Percentiles rank a stretch among this genome's conserved stretches.
Evolutionary conservation across 2,329 filamentous ascomycete species (phyloP).

Genomic region (Aspergillus sp.): DNA sequence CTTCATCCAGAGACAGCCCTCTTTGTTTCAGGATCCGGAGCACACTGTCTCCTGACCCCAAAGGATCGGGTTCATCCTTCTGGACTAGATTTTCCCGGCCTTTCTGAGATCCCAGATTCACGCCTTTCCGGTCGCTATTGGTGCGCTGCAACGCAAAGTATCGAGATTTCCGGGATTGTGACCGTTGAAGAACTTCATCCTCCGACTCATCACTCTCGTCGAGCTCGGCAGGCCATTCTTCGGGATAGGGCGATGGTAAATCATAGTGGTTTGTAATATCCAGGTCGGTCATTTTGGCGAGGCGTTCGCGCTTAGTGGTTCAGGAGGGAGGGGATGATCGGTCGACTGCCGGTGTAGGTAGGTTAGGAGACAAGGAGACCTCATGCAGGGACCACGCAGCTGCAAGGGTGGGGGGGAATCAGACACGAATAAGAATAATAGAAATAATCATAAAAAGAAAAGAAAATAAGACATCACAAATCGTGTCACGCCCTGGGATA

Average conservation of each 20-base stretch:
- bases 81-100: constrained; percentile 75
- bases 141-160: constrained; percentile 80
- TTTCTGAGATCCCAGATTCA: constrained; percentile 63
- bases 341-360: neutral
- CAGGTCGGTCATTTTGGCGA: constrained; percentile 58
- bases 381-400: constrained; percentile 11
- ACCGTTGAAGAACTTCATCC: constrained; percentile 40
- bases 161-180: constrained; percentile 64
- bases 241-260: constrained; percentile 70
- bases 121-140: constrained; percentile 63
- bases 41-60: constrained; percentile 85
- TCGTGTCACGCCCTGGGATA: too few relatives aligned
- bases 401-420: constrained; percentile 4
- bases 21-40: constrained; percentile 71
- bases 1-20: constrained; percentile 79
- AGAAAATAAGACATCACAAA: too few relatives aligned
- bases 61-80: constrained; percentile 85
- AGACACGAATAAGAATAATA: neutral
- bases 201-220: constrained; percentile 66
- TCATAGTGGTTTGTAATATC: constrained; percentile 90
- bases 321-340: constrained; percentile 6
- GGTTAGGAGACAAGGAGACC: neutral
- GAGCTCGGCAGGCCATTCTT: constrained; percentile 80
- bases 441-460: too few relatives aligned
- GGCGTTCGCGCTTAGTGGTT: neutral